Base-by-base conservation (phyloP, 2,329 filamentous ascomycete species). In the Fusarium pseudonygamai region DNA sequence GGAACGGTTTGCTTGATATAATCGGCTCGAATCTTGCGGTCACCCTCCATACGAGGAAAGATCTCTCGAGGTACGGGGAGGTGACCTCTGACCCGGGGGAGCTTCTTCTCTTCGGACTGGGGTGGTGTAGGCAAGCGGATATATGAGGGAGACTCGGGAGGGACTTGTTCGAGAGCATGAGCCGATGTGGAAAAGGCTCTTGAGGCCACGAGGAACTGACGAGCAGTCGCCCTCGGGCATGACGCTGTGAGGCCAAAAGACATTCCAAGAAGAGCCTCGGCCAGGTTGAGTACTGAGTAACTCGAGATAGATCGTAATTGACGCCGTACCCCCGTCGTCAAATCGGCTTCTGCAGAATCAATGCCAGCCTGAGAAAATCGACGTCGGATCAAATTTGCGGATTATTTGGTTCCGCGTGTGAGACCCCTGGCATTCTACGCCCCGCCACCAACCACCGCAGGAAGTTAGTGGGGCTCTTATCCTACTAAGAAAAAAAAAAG, bases 61-160 rank as follows among this genome's bases (percentile, higher is more conserved):
- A 98, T 84, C 64, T 93, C 88, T 72, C 95, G 92, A 40, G 96
- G 96, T 0, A 94, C 86, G 14, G 96, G 96, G 1, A 99, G 88
- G 64, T 92, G 90, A 75, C 96, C 96, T 81, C 94, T 94, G 39
- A 94, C 81, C 15, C 83, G 82, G 5, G 82, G 78, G 5, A 78
- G 83, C 69, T 81, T 83, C 20, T 80, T 80, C 75, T 88, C 85
- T 37, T 89, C 87, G 57, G 92, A 90, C 81, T 97, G 94, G n/a
- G 90, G 88, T 55, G 93, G 89, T 75, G 87, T 87, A 53, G 95
- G 96, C 62, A 98, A 86, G 74, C 94, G 91, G 83, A 98, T 93
- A 85, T 93, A 98, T 73, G 89, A 89, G 52, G 96, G 96, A 40
- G 95, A 97, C 81, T 98, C 93, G 55, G 96, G 96, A 24, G 92